Evolutionary conservation across 306 rosid genomes (phyloP), one percentile per base, ranked within the genome.

Genomic region (Astragalus membranaceus): DNA sequence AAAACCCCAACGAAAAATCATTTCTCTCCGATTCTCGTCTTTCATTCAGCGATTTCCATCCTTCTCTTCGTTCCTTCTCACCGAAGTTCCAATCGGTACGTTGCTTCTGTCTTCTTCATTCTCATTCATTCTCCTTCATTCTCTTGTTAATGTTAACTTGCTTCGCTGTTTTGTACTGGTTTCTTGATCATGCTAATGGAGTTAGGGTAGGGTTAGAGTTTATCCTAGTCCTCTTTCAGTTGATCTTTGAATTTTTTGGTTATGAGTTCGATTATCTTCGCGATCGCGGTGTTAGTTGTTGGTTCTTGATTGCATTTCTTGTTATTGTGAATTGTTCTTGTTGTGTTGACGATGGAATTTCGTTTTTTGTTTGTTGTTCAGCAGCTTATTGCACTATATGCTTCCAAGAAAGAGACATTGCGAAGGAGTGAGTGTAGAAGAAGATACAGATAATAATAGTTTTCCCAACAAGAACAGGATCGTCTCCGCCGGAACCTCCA

Each of bases 361-460:
- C 71, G 62, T n/a, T n/a, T n/a, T n/a, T 83, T 47, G 76, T 68
- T 30, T 75, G 78, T 85, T 75, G 79, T 85, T 72, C 85, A 84
- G 91, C 88, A 86, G 92, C 73, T 79, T 76, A 82, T 84, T 82
- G 91, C 80, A 85, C 97, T 90, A 79, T 90, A 93, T 93, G 98
- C 97, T 93, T 90, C 97, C 97, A 39, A 84, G 81, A 75, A 90
- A 88, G 98, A 85, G 98, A 93, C 66, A 82, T 70, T 29, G 93
- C 17, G 90, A 88, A 82, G 96, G 85, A 91, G 82, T 39, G 86
- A 86, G 76, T 79, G 89, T 77, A 78, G 86, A 69, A 82, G 84
- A 81, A 72, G 84, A 79, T 48, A 73, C 60, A 47, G 81, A 58
- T 6, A 49, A 50, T 36, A 55, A 2, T 10, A 48, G 20, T 62